Base-by-base conservation (phyloP, 2,329 filamentous ascomycete genomes). In the Ophiocordyceps sinensis region DNA sequence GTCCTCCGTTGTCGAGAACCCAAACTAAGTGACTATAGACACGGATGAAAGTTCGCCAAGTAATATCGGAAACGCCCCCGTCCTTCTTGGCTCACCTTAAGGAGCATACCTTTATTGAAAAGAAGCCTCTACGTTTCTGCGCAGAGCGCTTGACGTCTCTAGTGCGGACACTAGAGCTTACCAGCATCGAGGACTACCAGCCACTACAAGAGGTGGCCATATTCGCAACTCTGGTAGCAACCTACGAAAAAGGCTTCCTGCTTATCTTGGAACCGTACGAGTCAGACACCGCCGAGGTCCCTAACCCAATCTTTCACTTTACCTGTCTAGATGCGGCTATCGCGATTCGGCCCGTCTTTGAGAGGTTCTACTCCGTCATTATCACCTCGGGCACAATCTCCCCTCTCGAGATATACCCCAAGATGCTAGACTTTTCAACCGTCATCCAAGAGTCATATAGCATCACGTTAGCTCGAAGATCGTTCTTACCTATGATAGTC, bases 331-430 rank as follows among this genome's bases (percentile, higher is more conserved):
- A 98, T 60, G 91, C 91, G 4, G 91, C 93, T 1, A 98, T 98
- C 49, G 91, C 93, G 35, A 98, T 98, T 55, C 93, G 91, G 47
- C 91, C 91, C 0, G 89, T 98, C 5, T 95, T 98, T 55, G 89
- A 98, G 44, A 81, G 91, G 40, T 98, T 98, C 60, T 88, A 85
- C 60, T 96, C 91, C 1, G 91, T 98, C 48, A 94, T 98, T 55
- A 96, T 98, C 57, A 98, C 91, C 0, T 96, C 91, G 0, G 91
- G 91, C 47, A 98, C 91, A 2, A 86, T 98, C 45, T 96, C 91
- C 2, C 91, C 91, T 0, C 65, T 98, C 4, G 93, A 98, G 58
- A 98, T 98, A 83, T 98, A 98, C 54, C 93, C 91, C 0, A 95
- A 94, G 56, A 98, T 98, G 88, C 78, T 98, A 23, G 83, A 86